Evolutionary conservation across 345 rosid genomes (phyloP).

Genomic region (Citrus reticulata): DNA sequence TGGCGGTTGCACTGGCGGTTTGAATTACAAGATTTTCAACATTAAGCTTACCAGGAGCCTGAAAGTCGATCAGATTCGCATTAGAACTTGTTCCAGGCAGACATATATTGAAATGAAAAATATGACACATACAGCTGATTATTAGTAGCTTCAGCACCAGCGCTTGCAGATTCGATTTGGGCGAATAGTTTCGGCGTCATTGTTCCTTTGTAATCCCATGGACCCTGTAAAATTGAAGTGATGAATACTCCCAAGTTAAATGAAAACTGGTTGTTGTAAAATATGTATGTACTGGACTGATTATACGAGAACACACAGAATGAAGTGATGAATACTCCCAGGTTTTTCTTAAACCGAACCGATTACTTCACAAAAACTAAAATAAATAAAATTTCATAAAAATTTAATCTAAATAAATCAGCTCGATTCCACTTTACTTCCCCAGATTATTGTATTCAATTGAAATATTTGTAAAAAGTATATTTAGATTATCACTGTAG

Average conservation of each 20-base stretch:
- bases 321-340: constrained; percentile 3
- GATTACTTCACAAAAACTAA: no score
- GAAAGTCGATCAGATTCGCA: constrained; percentile 2
- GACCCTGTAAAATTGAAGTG: constrained; percentile 10
- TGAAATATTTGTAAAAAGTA: no score
- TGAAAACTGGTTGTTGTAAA: neutral
- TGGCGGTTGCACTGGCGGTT: no score
- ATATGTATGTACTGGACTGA: neutral
- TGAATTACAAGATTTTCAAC: constrained; percentile 5
- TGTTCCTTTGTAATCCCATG: constrained; percentile 4
- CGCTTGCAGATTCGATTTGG: constrained; percentile 15
- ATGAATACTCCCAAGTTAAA: neutral
- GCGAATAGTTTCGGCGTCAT: no score
- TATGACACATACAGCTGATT: neutral
- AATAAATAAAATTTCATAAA: no score
- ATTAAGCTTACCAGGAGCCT: constrained; percentile 7
- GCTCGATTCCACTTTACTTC: no score
- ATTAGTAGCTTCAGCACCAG: neutral
- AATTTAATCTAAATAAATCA: no score
- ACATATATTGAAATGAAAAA: neutral
- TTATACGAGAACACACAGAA: neutral
- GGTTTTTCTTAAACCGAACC: no score
- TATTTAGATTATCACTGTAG: no score
- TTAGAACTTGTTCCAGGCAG: neutral
- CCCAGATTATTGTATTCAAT: no score